Evolutionary conservation across 1,284 basidiomycete genomes (phyloP).

Genomic region (Cryptococcus amylolentus): DNA sequence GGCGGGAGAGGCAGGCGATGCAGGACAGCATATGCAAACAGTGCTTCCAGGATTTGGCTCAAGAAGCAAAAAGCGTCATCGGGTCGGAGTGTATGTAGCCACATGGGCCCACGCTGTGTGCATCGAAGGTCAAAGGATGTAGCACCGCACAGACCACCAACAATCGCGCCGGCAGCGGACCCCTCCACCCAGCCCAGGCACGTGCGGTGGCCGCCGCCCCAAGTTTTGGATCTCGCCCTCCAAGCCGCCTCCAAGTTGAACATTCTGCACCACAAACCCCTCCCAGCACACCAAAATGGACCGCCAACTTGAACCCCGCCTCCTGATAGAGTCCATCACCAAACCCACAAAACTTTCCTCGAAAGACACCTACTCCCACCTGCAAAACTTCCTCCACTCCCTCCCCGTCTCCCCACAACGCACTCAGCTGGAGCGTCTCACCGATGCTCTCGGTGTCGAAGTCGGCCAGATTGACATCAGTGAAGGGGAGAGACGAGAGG

Average conservation of each 20-base stretch:
- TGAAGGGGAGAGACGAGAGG: slow-evolving; percentile 37
- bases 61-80: no score
- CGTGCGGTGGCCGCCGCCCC: no score
- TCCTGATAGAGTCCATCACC: slow-evolving; percentile 36
- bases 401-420: slow-evolving; percentile 30
- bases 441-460: slow-evolving; percentile 47
- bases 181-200: no score
- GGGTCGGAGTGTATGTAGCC: no score
- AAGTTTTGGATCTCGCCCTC: no score
- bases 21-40: no score
- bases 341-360: slow-evolving; percentile 27
- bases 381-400: slow-evolving; percentile 29
- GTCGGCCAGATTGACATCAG: slow-evolving; percentile 34
- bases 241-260: not conserved
- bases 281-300: slow-evolving; percentile 33
- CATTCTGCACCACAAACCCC: not conserved
- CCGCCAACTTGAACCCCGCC: slow-evolving; percentile 41
- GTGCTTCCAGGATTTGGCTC: no score
- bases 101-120: no score
- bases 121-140: no score
- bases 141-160: no score
- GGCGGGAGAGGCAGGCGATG: no score
- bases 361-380: slow-evolving; percentile 28
- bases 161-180: no score
- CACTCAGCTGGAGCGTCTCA: slow-evolving; percentile 46